Base-by-base conservation (phyloP, 495 filamentous ascomycete genomes). In the Lasiosphaeriaceae sp. region DNA sequence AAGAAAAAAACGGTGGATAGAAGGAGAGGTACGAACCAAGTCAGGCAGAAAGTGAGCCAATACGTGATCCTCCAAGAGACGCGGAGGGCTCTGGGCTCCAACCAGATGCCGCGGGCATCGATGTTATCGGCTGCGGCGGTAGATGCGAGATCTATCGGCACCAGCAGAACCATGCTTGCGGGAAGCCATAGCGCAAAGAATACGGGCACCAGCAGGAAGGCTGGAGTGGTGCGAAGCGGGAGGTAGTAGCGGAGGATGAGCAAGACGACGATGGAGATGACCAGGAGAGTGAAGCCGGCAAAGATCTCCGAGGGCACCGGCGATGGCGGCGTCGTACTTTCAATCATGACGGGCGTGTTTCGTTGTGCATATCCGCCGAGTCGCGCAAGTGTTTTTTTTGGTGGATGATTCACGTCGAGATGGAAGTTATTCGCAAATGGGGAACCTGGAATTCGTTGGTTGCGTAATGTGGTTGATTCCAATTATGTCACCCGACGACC, bases 101-200 rank as follows among this genome's bases (percentile, higher is more conserved):
- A 74, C 73, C 81, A 83, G 44, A 86, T 80, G 29, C 83, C 83
- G 59, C 83, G 84, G 21, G 84, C 80, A 4, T 79, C 82, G 16
- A 74, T 80, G 56, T 88, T 86, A 59, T 91, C 84, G 39, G 78
- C 79, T 53, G 84, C 82, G 17, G 87, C 84, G 66, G 82, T 92
- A 2, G 92, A 96, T 3, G 94, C 90, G 58, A 98, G 83, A 74
- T 98, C 94, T 62, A 98, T 97, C 4, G 94, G 94, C 0, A 98
- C 92, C 20, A 98, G 80, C 19, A 98, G 78, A n/a, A 97, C 86
- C 61, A 97, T 92, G 70, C 89, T 93, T 52, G 90, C 89, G 12
- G 94, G 95, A 20, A 98, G 86, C 49, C 90, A 90, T 68, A 98
- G 79, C 29, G 92, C 90, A 61, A 98, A 87, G 70, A 98, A 97